Conservation (phyloP, 2,329 filamentous ascomycete species). For the Septoria linicola region DNA sequence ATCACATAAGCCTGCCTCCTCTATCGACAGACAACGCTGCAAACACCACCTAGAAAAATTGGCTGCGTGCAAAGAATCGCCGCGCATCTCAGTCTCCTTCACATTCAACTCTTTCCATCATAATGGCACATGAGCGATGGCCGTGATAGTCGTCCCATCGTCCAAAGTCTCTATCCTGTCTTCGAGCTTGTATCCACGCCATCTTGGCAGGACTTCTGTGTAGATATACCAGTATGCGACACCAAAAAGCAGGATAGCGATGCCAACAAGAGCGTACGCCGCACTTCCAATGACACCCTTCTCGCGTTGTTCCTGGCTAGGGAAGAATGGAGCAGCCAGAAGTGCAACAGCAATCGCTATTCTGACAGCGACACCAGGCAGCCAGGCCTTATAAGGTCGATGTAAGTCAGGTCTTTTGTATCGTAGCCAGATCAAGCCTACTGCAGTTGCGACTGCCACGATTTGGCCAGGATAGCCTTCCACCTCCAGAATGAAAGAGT, state of each 20-base stretch:
- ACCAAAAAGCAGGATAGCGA: slow-evolving; percentile 55
- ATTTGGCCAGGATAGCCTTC: slow-evolving; percentile 67
- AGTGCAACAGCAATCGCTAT: slow-evolving; percentile 56
- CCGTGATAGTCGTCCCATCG: slow-evolving; percentile 68
- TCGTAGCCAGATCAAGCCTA: slow-evolving; percentile 62
- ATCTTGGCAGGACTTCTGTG: slow-evolving; percentile 60
- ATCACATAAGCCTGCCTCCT: no score
- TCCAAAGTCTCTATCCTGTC: slow-evolving; percentile 59
- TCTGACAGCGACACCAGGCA: slow-evolving; percentile 57
- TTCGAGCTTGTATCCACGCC: slow-evolving; percentile 61
- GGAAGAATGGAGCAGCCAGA: slow-evolving; percentile 61
- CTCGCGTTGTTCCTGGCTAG: slow-evolving; percentile 50
- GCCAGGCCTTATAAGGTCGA: slow-evolving; percentile 66
- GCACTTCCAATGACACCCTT: slow-evolving; percentile 52
- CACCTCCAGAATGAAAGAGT: slow-evolving; percentile 71
- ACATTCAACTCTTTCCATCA: slow-evolving; percentile 1
- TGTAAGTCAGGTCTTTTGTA: slow-evolving; percentile 58
- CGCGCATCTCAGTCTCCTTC: background rate
- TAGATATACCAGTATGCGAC: slow-evolving; percentile 68
- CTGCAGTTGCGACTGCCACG: slow-evolving; percentile 56
- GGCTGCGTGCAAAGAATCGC: no score
- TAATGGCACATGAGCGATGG: slow-evolving; percentile 22
- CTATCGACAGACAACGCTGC: no score
- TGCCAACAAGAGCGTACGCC: slow-evolving; percentile 54
- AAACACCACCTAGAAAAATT: no score